phyloP scores from a whole-genome alignment of 164 flowering plant species.

The Echeveria elegans region DNA sequence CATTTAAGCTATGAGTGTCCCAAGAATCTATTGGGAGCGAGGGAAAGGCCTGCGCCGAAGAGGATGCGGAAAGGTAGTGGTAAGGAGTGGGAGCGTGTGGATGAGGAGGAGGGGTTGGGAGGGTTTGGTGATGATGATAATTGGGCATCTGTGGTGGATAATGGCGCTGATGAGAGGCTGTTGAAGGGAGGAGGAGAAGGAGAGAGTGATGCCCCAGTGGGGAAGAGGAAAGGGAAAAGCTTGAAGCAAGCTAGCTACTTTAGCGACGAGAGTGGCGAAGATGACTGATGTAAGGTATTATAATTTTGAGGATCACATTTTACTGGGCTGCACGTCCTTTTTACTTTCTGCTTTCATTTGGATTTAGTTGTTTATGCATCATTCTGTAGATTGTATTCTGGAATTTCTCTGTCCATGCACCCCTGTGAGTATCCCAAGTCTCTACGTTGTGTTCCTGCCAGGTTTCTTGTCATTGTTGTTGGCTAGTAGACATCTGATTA shows the following conservation, averaged over 20 bases:
- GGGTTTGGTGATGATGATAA: conserved; percentile 49
- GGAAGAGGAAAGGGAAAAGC: conserved; percentile 31
- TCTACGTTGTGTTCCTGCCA: no score
- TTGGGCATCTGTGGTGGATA: conserved; percentile 85
- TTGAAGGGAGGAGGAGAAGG: conserved; percentile 8
- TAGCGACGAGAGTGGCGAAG: conserved; percentile 89
- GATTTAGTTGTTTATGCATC: neutral
- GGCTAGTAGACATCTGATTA: no score
- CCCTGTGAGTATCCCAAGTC: no score
- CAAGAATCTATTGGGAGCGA: conserved; percentile 57
- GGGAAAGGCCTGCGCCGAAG: conserved; percentile 65
- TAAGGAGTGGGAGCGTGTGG: conserved; percentile 14
- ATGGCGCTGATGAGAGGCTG: conserved; percentile 52
- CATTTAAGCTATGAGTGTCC: conserved; percentile 93
- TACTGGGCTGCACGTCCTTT: neutral
- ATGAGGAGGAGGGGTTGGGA: conserved; percentile 18
- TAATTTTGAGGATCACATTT: no score
- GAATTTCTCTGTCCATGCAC: no score
- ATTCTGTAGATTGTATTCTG: neutral
- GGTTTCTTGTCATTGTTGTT: no score
- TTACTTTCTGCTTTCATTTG: no score
- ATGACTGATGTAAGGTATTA: conserved; percentile 24
- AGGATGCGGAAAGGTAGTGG: conserved; percentile 22
- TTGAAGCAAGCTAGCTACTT: conserved; percentile 59
- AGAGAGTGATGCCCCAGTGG: conserved; percentile 4